Evolutionary conservation across 2,329 filamentous ascomycete genomes (phyloP).

Genomic region (Ophiostoma montium): DNA sequence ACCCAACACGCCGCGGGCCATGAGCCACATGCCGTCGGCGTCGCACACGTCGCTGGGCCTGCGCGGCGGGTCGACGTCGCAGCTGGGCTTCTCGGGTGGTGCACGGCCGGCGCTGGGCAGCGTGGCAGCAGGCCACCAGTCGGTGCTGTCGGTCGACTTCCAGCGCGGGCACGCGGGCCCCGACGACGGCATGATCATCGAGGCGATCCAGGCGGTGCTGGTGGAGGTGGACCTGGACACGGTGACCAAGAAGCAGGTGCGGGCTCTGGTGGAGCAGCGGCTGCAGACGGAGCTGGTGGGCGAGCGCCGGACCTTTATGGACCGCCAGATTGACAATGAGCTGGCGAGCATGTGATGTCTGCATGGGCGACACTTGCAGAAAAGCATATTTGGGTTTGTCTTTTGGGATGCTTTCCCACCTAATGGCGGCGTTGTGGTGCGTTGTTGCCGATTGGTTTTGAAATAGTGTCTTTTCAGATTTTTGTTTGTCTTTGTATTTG

Average conservation of each 20-base stretch:
- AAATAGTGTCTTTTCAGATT: neutral
- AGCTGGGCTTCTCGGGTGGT: constrained; percentile 34
- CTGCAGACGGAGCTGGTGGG: constrained; percentile 79
- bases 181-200: constrained; percentile 66
- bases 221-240: constrained; percentile 83
- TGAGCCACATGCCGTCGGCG: constrained; percentile 41
- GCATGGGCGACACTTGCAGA: neutral
- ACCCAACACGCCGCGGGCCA: constrained; percentile 39
- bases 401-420: neutral
- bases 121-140: constrained; percentile 30
- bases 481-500: neutral
- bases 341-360: constrained; percentile 72
- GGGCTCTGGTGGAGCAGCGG: constrained; percentile 82
- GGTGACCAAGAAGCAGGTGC: constrained; percentile 97
- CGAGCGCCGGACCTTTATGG: constrained; percentile 78
- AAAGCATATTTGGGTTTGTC: neutral
- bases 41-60: constrained; percentile 31
- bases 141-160: constrained; percentile 44
- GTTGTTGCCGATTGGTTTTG: neutral
- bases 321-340: constrained; percentile 84
- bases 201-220: constrained; percentile 72
- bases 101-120: constrained; percentile 30
- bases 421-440: neutral
- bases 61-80: constrained; percentile 28
- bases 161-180: constrained; percentile 48